These are phyloP conservation scores for Gelatoporia subvermispora DNA, from an alignment of 768 basidiomycete genomes.

Conservation along the genomic window DNA sequence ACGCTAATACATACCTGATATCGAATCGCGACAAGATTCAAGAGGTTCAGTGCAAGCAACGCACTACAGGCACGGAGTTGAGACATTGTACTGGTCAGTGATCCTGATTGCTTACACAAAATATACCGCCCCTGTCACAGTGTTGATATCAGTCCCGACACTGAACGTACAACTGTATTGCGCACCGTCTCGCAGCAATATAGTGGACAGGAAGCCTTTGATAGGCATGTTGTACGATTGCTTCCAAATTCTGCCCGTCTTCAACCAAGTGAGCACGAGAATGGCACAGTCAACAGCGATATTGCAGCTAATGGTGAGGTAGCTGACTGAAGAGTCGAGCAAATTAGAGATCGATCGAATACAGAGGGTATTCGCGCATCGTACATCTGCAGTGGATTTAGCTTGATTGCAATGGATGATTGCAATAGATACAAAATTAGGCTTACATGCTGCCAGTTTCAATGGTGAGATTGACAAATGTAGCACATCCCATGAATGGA, in stretches of 20 bases:
- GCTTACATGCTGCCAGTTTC: conserved; percentile 1
- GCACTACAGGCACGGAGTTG: background rate
- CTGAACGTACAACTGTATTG: background rate
- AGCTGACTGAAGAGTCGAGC: no score
- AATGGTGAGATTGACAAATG: background rate
- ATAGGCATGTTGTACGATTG: background rate
- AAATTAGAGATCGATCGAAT: no score
- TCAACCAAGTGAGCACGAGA: conserved; percentile 3
- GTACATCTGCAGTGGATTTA: no score
- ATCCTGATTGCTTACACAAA: conserved; percentile 1
- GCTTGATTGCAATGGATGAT: no score
- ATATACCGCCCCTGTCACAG: conserved; percentile 3
- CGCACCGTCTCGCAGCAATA: background rate
- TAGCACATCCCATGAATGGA: conserved; percentile 3
- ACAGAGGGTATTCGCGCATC: no score
- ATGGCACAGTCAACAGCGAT: conserved; percentile 1
- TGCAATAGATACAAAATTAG: background rate
- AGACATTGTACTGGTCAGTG: background rate
- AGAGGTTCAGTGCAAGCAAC: background rate
- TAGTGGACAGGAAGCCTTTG: background rate
- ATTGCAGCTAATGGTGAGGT: no score
- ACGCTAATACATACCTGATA: conserved; percentile 1
- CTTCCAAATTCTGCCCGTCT: background rate
- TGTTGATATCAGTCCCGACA: background rate
- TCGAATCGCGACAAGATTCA: conserved; percentile 3